Conservation (phyloP, 257 asterid species). For the Fraxinus americana region DNA sequence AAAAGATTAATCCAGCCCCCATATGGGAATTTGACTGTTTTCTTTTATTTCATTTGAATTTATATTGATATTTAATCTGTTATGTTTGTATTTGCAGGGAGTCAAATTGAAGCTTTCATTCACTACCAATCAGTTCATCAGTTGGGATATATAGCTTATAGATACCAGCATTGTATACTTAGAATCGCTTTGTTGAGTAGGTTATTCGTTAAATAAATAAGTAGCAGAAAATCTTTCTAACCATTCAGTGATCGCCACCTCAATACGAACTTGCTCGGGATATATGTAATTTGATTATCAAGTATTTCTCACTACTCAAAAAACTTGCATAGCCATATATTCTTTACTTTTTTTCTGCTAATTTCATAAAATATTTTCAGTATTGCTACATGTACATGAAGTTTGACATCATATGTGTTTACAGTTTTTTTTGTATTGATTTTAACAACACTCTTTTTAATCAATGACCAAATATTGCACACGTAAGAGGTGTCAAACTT, state of each 20-base stretch:
- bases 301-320: too few species aligned
- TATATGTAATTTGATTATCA: not conserved
- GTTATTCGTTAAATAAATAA: not conserved
- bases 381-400: too few species aligned
- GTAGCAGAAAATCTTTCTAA: not conserved
- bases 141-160: not conserved
- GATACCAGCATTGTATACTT: not conserved
- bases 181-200: not conserved
- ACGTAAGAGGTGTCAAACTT: too few species aligned
- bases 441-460: too few species aligned
- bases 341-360: too few species aligned
- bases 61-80: not conserved
- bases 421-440: too few species aligned
- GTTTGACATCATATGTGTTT: too few species aligned
- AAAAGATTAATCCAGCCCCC: not conserved
- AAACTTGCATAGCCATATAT: too few species aligned
- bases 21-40: not conserved
- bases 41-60: not conserved
- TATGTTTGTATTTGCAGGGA: slow-evolving; percentile 31
- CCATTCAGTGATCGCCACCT: not conserved
- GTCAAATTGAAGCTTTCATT: slow-evolving; percentile 2
- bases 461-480: too few species aligned
- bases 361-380: too few species aligned
- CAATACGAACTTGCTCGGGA: too few species aligned
- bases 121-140: slow-evolving; percentile 8